Conservation (phyloP, 345 rosid species). For the Cochlearia excelsa region DNA sequence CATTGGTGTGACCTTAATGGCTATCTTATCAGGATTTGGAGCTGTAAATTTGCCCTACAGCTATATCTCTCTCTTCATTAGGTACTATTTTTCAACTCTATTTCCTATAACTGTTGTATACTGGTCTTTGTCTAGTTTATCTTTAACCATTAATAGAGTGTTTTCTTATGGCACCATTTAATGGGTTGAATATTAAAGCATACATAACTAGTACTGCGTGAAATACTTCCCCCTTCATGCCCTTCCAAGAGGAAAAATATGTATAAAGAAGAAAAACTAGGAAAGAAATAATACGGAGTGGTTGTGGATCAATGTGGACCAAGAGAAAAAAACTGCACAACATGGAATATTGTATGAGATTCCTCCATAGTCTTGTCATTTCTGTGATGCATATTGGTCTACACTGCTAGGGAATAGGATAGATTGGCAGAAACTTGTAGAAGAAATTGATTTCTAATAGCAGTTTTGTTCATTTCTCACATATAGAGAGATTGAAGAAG, state of each 20-base stretch:
- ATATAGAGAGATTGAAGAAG: slow-evolving; percentile 79
- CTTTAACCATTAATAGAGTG: neutral
- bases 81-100: slow-evolving; percentile 41
- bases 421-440: neutral
- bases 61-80: slow-evolving; percentile 86
- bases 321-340: neutral
- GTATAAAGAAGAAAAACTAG: neutral
- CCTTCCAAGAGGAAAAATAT: neutral
- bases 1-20: slow-evolving; percentile 93
- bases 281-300: slow-evolving; percentile 1
- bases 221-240: slow-evolving; percentile 11
- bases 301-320: neutral
- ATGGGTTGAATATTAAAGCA: neutral
- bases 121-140: neutral
- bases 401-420: slow-evolving; percentile 1
- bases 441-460: slow-evolving; percentile 18
- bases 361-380: neutral
- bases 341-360: neutral
- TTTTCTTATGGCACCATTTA: neutral
- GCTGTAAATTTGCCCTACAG: slow-evolving; percentile 96
- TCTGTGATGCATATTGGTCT: neutral
- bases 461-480: slow-evolving; percentile 12
- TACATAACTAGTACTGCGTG: slow-evolving; percentile 9
- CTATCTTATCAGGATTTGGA: slow-evolving; percentile 89
- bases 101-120: neutral